Percentiles rank a stretch among this genome's conserved stretches.
Evolutionary conservation across 169 alveolate species (phyloP).

Genomic region (Cyclospora cayetanensis): DNA sequence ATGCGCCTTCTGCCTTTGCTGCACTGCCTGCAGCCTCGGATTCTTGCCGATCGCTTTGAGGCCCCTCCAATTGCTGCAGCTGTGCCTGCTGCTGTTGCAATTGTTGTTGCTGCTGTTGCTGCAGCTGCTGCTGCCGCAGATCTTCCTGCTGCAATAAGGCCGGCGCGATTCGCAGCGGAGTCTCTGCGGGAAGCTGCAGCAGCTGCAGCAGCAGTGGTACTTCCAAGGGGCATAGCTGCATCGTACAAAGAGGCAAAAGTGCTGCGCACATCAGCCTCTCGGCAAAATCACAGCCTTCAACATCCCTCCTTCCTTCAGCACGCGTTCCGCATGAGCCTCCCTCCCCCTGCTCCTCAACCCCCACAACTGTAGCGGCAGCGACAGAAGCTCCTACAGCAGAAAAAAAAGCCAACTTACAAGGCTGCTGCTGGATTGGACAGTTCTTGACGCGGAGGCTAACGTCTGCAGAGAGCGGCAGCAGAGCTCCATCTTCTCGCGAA

Average conservation of each 20-base stretch:
- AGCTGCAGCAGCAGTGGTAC: conserved; percentile 11
- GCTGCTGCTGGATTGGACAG: not conserved
- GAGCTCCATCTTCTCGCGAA: conserved; percentile 1
- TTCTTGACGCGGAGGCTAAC: not conserved
- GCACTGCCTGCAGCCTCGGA: not conserved
- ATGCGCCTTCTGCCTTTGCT: conserved; percentile 2
- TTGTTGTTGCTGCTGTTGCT: not conserved
- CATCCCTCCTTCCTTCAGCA: too few species aligned
- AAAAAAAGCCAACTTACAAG: not conserved
- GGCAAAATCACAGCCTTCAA: too few species aligned
- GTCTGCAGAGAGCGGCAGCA: conserved; percentile 26
- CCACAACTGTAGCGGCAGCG: too few species aligned
- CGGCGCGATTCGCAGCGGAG: conserved; percentile 7
- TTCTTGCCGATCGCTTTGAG: not conserved
- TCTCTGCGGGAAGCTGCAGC: not conserved
- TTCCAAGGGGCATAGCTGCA: conserved; percentile 7
- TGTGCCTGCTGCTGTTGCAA: not conserved
- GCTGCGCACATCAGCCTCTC: not conserved
- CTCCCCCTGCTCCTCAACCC: too few species aligned
- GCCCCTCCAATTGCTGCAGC: not conserved
- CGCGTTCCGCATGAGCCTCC: too few species aligned
- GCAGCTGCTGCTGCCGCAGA: not conserved
- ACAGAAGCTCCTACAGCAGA: not conserved
- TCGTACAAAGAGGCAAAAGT: not conserved
- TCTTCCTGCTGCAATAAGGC: conserved; percentile 28